These are phyloP conservation scores for Backusella sp. DNA, from an alignment of 192 early-diverging fungal genomes.

Conservation along the genomic window DNA sequence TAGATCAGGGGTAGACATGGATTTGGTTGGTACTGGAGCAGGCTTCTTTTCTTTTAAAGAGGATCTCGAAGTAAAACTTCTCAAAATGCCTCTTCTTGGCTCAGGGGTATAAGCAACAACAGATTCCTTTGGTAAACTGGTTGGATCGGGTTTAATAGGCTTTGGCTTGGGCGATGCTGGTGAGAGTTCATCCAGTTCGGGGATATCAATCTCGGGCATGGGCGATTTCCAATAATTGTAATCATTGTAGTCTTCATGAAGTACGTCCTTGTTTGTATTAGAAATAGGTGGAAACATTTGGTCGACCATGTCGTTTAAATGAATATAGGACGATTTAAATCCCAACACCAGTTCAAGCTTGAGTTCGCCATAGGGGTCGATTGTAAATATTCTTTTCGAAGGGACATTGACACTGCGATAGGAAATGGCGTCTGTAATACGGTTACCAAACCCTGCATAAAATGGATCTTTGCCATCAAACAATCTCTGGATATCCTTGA, in stretches of 20 bases:
- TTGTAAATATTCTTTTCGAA: constrained; percentile 92
- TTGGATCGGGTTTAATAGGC: constrained; percentile 26
- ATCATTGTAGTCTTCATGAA: constrained; percentile 69
- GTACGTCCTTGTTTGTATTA: constrained; percentile 39
- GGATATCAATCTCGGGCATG: constrained; percentile 50
- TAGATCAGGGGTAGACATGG: neutral
- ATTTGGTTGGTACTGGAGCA: neutral
- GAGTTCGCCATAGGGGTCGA: constrained; percentile 88
- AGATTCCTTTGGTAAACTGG: constrained; percentile 17
- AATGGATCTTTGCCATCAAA: constrained; percentile 86
- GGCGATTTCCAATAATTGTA: constrained; percentile 79
- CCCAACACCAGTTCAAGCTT: constrained; percentile 84
- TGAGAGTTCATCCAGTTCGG: constrained; percentile 8
- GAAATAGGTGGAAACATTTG: constrained; percentile 85
- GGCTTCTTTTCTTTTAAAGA: neutral
- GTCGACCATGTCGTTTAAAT: constrained; percentile 92
- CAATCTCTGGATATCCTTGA: constrained; percentile 85
- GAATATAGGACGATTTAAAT: constrained; percentile 85
- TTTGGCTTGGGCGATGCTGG: constrained; percentile 27
- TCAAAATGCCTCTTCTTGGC: constrained; percentile 19
- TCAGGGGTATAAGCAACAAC: constrained; percentile 8
- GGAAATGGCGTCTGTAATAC: constrained; percentile 90
- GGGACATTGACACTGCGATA: constrained; percentile 95
- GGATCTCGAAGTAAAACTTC: constrained; percentile 23
- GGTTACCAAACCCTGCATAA: constrained; percentile 96